Evolutionary conservation across 305 asterid genomes (phyloP).

Genomic region (Fraxinus velutina): DNA sequence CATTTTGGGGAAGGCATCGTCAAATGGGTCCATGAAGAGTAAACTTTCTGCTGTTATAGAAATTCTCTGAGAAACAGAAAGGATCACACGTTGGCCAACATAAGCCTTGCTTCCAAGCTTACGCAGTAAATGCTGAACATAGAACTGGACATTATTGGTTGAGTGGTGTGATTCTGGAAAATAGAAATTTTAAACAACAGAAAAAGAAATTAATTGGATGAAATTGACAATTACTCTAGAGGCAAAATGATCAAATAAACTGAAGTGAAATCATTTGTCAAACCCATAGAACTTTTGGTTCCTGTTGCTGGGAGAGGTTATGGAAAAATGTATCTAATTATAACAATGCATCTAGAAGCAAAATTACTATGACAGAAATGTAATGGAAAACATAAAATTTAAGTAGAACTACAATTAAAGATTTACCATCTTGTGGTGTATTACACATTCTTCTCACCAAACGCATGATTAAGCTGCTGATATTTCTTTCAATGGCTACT

Average conservation of each 20-base stretch:
- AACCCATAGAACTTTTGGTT: background rate
- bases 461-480: slow-evolving; percentile 63
- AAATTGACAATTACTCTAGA: slow-evolving; percentile 5
- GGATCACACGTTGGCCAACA: slow-evolving; percentile 74
- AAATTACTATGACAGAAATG: background rate
- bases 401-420: slow-evolving; percentile 19
- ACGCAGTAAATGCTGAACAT: slow-evolving; percentile 82
- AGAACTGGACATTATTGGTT: slow-evolving; percentile 38
- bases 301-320: background rate
- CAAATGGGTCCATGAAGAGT: slow-evolving; percentile 88
- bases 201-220: slow-evolving; percentile 17
- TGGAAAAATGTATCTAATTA: slow-evolving; percentile 9
- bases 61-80: slow-evolving; percentile 77
- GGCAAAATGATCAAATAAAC: background rate
- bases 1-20: slow-evolving; percentile 62
- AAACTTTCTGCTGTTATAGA: slow-evolving; percentile 72
- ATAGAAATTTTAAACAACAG: slow-evolving; percentile 9
- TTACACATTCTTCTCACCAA: slow-evolving; percentile 68
- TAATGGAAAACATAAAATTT: slow-evolving; percentile 1
- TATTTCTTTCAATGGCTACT: slow-evolving; percentile 57
- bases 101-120: slow-evolving; percentile 76
- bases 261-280: slow-evolving; percentile 16
- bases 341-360: background rate
- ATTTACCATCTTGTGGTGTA: slow-evolving; percentile 56
- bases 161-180: slow-evolving; percentile 43